Evolutionary conservation across 2,329 filamentous ascomycete species (phyloP), one percentile per base, ranked within the genome.

Genomic region (Penicillium thymicola): DNA sequence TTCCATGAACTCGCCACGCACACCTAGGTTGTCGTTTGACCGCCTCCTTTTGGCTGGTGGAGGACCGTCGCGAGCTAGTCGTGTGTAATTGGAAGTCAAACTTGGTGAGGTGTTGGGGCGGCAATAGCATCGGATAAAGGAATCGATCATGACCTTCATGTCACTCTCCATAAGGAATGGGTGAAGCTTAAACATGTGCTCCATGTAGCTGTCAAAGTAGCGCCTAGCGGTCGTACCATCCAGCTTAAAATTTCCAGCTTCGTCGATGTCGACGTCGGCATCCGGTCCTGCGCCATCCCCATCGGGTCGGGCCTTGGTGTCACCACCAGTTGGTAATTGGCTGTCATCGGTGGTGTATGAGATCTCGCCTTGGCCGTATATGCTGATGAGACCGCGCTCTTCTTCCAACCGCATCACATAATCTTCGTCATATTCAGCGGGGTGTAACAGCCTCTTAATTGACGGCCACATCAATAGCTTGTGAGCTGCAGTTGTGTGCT

Each of bases 401-500:
- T 90, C 85, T 71, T 96, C 92, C 51, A 86, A 80, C 28, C 85
- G 81, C 71, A 94, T 89, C 0, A 92, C 90, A 70, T 92, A 95
- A 36, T 82, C 75, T 62, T 89, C 84, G 54, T 85, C 83, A 27
- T 86, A 80, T 51, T 81, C 80, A 32, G 79, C 77, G 66, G 79
- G 64, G 55, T 73, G 54, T 34, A 90, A 85, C 68, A 97, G 70
- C 59, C 81, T 76, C 69, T 80, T 75, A 53, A 94, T 90, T 0
- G 86, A 82, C 0, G 82, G 82, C 86, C 89, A 92, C 45, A 83
- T 80, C 28, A 97, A 77, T 18, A 97, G 78, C 60, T 92, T 84
- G 49, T 94, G 90, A 1, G 92, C 92, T n/a, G 91, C 85, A 0
- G 92, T 97, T 0, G 90, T 95, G 68, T 97, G 93, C 63, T 96